Percentiles rank a stretch among this genome's conserved stretches.
phyloP scores from a whole-genome alignment of 2,329 filamentous ascomycete genomes.

The Colletotrichum sp. region DNA sequence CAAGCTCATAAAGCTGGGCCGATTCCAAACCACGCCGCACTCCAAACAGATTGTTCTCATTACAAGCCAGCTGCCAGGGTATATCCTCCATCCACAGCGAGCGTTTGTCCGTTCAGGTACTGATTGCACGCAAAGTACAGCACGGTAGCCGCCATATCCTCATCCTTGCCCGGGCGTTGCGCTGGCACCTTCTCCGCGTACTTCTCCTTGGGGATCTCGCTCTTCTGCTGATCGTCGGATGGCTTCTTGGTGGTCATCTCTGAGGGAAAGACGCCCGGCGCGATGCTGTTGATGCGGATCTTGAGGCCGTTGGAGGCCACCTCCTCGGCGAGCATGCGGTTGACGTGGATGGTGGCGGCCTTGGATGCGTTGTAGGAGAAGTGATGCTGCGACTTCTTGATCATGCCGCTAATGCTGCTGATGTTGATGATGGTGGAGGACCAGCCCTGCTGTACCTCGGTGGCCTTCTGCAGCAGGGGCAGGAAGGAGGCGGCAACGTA shows the following conservation, averaged over 20 bases:
- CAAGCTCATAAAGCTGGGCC: neutral
- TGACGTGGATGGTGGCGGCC: slow-evolving; percentile 68
- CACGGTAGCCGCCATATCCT: slow-evolving; percentile 74
- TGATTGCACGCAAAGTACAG: slow-evolving; percentile 56
- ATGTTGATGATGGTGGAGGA: slow-evolving; percentile 71
- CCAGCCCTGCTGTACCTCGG: slow-evolving; percentile 47
- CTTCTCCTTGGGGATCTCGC: slow-evolving; percentile 60
- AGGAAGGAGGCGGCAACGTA: slow-evolving; percentile 68
- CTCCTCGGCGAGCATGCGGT: slow-evolving; percentile 67
- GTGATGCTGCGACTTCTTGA: slow-evolving; percentile 68
- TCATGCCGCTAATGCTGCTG: slow-evolving; percentile 68
- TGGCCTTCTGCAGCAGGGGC: slow-evolving; percentile 62
- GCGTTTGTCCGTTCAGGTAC: slow-evolving; percentile 47
- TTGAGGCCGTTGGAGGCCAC: slow-evolving; percentile 63
- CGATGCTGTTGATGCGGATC: slow-evolving; percentile 74
- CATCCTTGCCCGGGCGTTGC: slow-evolving; percentile 68
- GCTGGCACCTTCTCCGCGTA: slow-evolving; percentile 68
- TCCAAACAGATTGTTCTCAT: neutral
- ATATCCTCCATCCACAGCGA: slow-evolving; percentile 51
- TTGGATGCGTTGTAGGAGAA: slow-evolving; percentile 70
- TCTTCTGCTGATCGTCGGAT: slow-evolving; percentile 58
- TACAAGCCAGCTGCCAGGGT: slow-evolving; percentile 42
- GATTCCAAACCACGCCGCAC: neutral
- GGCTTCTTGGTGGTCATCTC: slow-evolving; percentile 68
- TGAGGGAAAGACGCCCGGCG: slow-evolving; percentile 73